phyloP scores from a whole-genome alignment of 208 protist species.

The Phytomonas francai region DNA sequence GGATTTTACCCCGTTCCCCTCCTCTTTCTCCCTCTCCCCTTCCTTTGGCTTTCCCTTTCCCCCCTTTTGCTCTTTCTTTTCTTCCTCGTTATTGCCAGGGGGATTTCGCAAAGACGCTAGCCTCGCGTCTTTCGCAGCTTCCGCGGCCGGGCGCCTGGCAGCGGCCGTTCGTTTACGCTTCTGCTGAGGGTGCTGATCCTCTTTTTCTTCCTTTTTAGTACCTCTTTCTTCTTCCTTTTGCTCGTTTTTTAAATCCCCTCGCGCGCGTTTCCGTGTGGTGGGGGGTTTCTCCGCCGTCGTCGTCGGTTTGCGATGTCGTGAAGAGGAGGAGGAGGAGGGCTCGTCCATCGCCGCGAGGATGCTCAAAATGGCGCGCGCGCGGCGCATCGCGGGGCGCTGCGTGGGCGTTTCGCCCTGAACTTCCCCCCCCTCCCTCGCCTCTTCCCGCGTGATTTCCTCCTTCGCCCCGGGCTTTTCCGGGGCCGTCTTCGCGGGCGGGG shows the following conservation, averaged over 20 bases:
- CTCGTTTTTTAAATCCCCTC: too few species aligned
- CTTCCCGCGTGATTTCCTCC: background rate
- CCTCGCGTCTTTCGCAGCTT: background rate
- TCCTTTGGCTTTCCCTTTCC: background rate
- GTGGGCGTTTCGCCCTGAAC: too few species aligned
- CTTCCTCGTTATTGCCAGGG: background rate
- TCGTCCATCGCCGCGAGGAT: background rate
- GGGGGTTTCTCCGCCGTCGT: background rate
- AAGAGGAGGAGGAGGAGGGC: background rate
- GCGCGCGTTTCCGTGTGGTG: too few species aligned
- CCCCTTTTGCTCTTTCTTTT: slow-evolving; percentile 3
- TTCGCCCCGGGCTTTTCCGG: background rate
- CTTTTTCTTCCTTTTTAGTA: background rate
- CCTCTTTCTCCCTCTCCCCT: background rate
- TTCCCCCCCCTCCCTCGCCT: too few species aligned
- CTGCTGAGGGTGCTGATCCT: background rate
- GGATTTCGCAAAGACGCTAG: too few species aligned
- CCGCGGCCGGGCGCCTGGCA: background rate
- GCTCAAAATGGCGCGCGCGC: background rate
- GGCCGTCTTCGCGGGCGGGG: background rate
- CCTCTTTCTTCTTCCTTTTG: background rate
- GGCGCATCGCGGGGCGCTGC: too few species aligned
- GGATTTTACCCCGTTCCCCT: too few species aligned
- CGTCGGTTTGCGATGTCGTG: background rate
- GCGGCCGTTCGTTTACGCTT: background rate